Evolutionary conservation across 805 yeast species (phyloP), one percentile per base, ranked within the genome.

Genomic region (Teunomyces atbi): DNA sequence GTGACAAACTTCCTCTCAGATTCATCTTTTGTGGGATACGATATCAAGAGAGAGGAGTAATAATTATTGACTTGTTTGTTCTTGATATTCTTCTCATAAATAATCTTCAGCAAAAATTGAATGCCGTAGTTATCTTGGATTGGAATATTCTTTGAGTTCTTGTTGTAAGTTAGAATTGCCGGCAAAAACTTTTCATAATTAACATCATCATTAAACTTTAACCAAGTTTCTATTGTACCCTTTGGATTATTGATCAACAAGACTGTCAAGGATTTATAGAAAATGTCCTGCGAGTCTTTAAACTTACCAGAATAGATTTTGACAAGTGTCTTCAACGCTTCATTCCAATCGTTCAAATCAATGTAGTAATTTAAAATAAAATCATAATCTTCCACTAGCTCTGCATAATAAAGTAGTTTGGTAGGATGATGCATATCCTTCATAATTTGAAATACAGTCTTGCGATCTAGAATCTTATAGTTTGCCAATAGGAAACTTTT

Each of bases 181-280:
- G 97, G 96, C 2, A 94, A 63, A 18, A 94, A 69, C 48, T 75
- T 80, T 11, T 77, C 75, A 41, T 85, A 83, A 47, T 86, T 79
- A 2, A 92, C 52, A 28, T 60, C 62, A 19, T 55, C 46, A 6
- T 44, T 45, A 18, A 83, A 61, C 42, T 82, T 76, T 57, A 87
- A 76, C 97, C 97, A 94, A 0, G 87, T 74, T 43, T 84, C 85
- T 1, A 88, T 81, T 0, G 96, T 89, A 10, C 74, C 76, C 23
- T 69, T 70, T 0, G 99, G 91, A 11, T 77, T 66, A 54, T 87
- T 86, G 2, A 82, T 70, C 43, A 94, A 61, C 32, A 94, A 62
- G 0, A 83, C 83, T 0, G 85, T 82, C 0, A 97, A 76, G 49
- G 83, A 82, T 50, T 78, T 77, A 65, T 89, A 88, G 4, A 86